Conservation (phyloP, 73 alveolate genomes). For the Paramecium tetraurelia region DNA sequence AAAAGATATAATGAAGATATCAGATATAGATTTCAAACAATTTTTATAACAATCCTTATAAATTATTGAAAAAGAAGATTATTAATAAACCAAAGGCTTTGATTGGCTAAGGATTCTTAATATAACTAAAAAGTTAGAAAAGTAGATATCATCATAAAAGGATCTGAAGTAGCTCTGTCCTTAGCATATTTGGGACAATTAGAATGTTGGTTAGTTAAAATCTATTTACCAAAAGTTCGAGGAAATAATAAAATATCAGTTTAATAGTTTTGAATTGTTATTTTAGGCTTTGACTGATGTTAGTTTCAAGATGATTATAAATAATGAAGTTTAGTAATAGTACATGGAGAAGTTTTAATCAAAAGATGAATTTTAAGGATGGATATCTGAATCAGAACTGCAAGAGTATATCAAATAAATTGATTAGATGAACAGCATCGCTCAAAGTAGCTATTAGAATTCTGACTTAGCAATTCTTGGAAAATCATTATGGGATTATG, state of each 20-base stretch:
- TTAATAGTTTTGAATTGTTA: neutral
- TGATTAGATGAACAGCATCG: neutral
- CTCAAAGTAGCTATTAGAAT: neutral
- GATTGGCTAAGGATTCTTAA: neutral
- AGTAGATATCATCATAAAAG: neutral
- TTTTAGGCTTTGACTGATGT: conserved; percentile 20
- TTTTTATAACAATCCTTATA: neutral
- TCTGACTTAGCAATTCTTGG: neutral
- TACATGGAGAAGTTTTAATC: neutral
- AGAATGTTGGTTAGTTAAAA: neutral
- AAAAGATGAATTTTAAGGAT: neutral
- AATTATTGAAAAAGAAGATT: neutral
- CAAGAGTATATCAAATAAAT: neutral
- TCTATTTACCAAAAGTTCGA: neutral
- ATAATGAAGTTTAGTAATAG: neutral
- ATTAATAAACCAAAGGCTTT: neutral
- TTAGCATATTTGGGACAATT: neutral
- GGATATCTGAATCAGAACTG: neutral
- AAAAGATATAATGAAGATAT: neutral
- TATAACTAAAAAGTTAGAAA: neutral
- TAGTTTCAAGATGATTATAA: neutral
- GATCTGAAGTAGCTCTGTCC: neutral
- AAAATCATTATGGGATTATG: neutral
- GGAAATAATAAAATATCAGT: neutral
- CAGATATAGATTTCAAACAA: neutral